phyloP scores from a whole-genome alignment of 73 alveolate species.

The Paramecium sonneborni region DNA sequence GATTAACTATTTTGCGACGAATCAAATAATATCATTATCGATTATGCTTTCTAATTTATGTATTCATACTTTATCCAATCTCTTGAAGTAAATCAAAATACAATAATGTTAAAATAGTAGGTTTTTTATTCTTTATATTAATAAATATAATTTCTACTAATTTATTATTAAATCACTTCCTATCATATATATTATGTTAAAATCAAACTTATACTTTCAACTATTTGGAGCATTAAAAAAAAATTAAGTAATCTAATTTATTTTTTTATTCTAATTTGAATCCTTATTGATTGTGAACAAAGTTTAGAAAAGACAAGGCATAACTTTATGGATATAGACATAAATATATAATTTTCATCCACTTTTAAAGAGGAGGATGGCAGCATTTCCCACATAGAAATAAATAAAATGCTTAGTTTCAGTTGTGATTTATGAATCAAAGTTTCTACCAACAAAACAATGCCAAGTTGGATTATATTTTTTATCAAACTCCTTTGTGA shows the following conservation, averaged over 20 bases:
- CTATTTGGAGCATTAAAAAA: too few species aligned
- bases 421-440: slow-evolving; percentile 95
- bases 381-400: slow-evolving; percentile 95
- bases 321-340: background rate
- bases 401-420: slow-evolving; percentile 97
- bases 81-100: background rate
- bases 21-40: slow-evolving; percentile 17
- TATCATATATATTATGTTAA: too few species aligned
- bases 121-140: slow-evolving; percentile 1
- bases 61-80: background rate
- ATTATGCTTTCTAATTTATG: background rate
- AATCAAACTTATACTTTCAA: too few species aligned
- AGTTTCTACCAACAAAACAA: slow-evolving; percentile 88
- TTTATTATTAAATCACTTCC: too few species aligned
- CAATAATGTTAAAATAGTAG: background rate
- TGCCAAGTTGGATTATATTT: slow-evolving; percentile 99
- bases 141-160: background rate
- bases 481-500: slow-evolving; percentile 99
- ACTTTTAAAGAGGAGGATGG: slow-evolving; percentile 83
- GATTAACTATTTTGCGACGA: background rate
- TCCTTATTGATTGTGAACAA: background rate
- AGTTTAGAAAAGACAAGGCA: too few species aligned
- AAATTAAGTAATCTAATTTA: too few species aligned
- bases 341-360: background rate
- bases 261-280: too few species aligned